Percentiles rank a stretch among this genome's conserved stretches.
These are phyloP conservation scores for Beta macrorhiza DNA, from an alignment of 179 eudicot genomes.

Conservation along the genomic window DNA sequence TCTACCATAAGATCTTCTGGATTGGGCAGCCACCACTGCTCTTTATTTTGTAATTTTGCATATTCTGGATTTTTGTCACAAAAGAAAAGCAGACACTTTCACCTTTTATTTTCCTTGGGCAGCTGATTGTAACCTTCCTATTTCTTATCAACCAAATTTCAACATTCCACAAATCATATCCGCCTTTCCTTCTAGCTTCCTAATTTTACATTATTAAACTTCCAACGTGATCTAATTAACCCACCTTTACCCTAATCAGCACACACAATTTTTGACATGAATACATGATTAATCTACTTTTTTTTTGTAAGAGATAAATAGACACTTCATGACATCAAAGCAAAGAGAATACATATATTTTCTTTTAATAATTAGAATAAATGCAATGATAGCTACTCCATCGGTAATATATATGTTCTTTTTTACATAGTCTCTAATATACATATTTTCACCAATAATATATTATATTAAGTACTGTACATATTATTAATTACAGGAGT, in stretches of 20 bases:
- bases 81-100: not conserved
- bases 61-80: not conserved
- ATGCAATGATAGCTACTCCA: too few species aligned
- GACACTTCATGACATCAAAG: too few species aligned
- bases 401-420: too few species aligned
- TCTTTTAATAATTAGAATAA: too few species aligned
- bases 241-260: not conserved
- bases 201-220: not conserved
- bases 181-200: not conserved
- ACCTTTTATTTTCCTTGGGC: not conserved
- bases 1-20: not conserved
- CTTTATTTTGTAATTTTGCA: not conserved
- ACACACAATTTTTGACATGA: not conserved
- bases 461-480: too few species aligned
- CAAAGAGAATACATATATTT: too few species aligned
- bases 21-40: not conserved
- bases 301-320: too few species aligned
- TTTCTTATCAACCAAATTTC: not conserved
- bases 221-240: not conserved
- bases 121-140: constrained; percentile 1
- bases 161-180: constrained; percentile 1
- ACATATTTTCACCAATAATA: too few species aligned
- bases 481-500: too few species aligned
- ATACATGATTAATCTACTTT: too few species aligned
- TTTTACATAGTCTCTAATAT: too few species aligned